Base-by-base conservation (phyloP, 495 filamentous ascomycete genomes). In the Opeltia flavorubescens region DNA sequence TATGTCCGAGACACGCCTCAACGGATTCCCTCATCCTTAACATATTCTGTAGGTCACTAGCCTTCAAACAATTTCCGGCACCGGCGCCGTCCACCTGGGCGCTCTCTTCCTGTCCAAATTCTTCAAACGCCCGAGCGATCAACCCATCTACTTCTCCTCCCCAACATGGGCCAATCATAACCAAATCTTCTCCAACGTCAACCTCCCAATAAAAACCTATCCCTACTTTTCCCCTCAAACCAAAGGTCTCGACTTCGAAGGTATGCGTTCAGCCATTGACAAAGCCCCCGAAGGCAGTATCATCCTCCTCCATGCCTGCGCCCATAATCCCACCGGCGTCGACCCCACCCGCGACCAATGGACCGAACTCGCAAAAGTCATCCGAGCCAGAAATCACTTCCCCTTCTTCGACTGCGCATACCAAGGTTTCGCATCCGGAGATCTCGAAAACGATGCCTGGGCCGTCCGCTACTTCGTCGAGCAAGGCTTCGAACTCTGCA, bases 391-490 rank as follows among this genome's bases (percentile, higher is more conserved):
- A 63, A 72, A 75, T 33, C 93, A 88, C 65, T 96, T 99, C 72
- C 93, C 91, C 55, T 99, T 96, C 77, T 96, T 99, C 70, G 91
- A 99, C 71, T 83, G 75, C 57, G 91, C 91, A 35, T 99, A 99
- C 70, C 91, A 99, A 62, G 91, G 91, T 40, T 99, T 99, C 63
- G 93, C 91, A 0, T 94, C 89, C 6, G 91, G 91, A 36, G 78
- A 93, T 59, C 77, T 99, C 7, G 68, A 68, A 46, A 75, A 78
- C 30, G 91, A 99, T 61, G 84, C 84, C 41, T 87, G 83, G 75
- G 86, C 89, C 26, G 78, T 99, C 55, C 82, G 84, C 30, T 83
- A 94, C 69, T 99, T 99, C 59, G 70, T 95, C 59, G 78, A 86
- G 56, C 78, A 93, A 62, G 93, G 91, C 36, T 95, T 96, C 69